Percentiles rank a stretch among this genome's conserved stretches.
Evolutionary conservation across 495 filamentous ascomycete species (phyloP).

Genomic region (Corynascus novoguineensis): DNA sequence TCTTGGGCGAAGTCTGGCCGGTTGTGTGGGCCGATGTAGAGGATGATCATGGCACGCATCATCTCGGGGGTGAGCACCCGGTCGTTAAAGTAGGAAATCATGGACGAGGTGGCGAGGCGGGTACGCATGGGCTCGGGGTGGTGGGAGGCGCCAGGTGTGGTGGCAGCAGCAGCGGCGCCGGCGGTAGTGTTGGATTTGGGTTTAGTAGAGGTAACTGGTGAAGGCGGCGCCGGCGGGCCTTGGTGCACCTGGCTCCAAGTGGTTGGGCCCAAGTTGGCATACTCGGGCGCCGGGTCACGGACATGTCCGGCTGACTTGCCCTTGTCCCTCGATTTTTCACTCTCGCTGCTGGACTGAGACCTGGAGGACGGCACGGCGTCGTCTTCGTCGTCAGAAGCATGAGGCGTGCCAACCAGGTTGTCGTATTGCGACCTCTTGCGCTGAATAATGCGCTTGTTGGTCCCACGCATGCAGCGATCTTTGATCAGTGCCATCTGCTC

Average conservation of each 20-base stretch:
- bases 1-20: conserved; percentile 89
- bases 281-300: conserved; percentile 38
- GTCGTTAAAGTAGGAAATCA: conserved; percentile 97
- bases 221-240: conserved; percentile 11
- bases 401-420: conserved; percentile 55
- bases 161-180: conserved; percentile 9
- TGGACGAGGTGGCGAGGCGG: conserved; percentile 82
- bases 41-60: conserved; percentile 98
- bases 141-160: conserved; percentile 31
- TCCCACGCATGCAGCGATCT: conserved; percentile 68
- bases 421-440: conserved; percentile 67
- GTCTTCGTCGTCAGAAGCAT: conserved; percentile 58
- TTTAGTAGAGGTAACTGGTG: background rate
- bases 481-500: conserved; percentile 94
- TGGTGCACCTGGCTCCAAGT: conserved; percentile 31
- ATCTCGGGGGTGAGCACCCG: conserved; percentile 93
- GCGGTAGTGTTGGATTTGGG: background rate
- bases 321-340: background rate
- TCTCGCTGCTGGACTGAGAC: background rate
- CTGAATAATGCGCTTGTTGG: conserved; percentile 67
- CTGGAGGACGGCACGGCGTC: conserved; percentile 29
- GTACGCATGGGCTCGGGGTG: conserved; percentile 70
- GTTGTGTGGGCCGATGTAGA: conserved; percentile 91
- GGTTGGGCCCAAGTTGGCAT: conserved; percentile 37
- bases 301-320: conserved; percentile 1